Evolutionary conservation across 176 grass and related monocot species (phyloP).

Genomic region (Themeda triandra): DNA sequence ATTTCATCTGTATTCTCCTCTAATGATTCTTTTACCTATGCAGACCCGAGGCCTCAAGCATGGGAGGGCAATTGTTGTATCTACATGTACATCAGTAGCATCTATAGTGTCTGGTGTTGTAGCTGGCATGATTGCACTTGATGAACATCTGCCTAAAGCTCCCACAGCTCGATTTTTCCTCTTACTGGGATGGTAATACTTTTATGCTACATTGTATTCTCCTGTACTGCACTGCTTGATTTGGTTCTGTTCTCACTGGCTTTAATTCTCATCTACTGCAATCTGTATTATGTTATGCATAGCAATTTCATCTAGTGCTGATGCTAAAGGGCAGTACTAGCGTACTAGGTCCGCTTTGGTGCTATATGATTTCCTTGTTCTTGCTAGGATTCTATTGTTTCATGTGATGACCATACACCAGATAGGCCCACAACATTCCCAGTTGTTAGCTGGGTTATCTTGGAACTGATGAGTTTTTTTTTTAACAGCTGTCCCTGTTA

Average conservation of each 20-base stretch:
- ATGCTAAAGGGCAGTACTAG: neutral
- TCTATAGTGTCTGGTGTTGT: conserved; percentile 92
- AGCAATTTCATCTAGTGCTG: conserved; percentile 9
- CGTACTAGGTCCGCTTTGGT: neutral
- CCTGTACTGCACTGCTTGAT: neutral
- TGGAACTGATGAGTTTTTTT: neutral
- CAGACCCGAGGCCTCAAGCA: conserved; percentile 97
- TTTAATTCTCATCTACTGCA: neutral
- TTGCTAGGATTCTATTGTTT: neutral
- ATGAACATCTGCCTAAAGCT: conserved; percentile 79
- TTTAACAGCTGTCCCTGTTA: neutral
- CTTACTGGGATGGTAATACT: conserved; percentile 88
- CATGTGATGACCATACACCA: neutral
- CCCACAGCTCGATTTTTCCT: conserved; percentile 61
- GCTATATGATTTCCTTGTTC: neutral
- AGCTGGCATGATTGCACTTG: conserved; percentile 93
- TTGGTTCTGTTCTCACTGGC: neutral
- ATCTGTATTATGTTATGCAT: neutral
- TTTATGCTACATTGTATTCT: neutral
- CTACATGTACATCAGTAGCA: conserved; percentile 90
- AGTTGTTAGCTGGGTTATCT: neutral
- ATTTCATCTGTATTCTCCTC: conserved; percentile 9
- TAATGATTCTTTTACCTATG: conserved; percentile 2
- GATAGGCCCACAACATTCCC: neutral
- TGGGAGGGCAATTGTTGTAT: conserved; percentile 98